Base-by-base conservation (phyloP, 768 basidiomycete genomes). In the Clitopilus hobsonii region DNA sequence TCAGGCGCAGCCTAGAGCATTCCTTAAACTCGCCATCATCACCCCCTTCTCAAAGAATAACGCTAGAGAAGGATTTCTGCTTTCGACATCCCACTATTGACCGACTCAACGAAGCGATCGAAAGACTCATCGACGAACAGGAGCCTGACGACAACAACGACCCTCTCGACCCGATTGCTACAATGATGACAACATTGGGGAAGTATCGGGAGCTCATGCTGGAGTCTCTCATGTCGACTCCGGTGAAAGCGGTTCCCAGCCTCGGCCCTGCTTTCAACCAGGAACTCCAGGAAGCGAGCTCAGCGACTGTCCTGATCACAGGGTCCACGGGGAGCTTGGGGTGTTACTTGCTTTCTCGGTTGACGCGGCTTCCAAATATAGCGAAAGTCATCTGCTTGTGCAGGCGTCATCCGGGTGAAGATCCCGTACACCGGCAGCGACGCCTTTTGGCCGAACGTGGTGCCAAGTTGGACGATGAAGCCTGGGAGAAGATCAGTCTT, bases 311-410 rank as follows among this genome's bases (percentile, higher is more conserved):
- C 11, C 56, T 74, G 2, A 53, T 74, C 48, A 74, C 72, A 1
- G 73, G 73, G 47, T 73, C 73, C 2, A 73, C 73, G 7, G 73
- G 71, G 28, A 71, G 70, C 38, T 58, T 74, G 5, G 73, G 73
- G 2, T 69, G 67, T 48, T 65, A 68, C 57, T 63, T 72, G 16
- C 60, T 74, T 1, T 61, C 68, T 13, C 57, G 60, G 2, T 58
- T 74, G 23, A 64, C 64, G 6, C 53, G 52, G 22, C 65, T 69
- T 55, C 61, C 64, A 2, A 49, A 29, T 3, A 63, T 71, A n/a
- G 55, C 58, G 10, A 65, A 65, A 48, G 60, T 73, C 24, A 63
- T 71, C 8, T 71, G 71, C 45, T 52, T 72, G 36, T 71, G 70
- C 51, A 60, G 71, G 24, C 58, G 59, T n/a, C 57, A 61, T 10